A percentile compares a stretch with the other conserved stretches of the same genome.
These are phyloP conservation scores for Penicillium sp. DNA, from an alignment of 2,329 filamentous ascomycete genomes.

Conservation along the genomic window DNA sequence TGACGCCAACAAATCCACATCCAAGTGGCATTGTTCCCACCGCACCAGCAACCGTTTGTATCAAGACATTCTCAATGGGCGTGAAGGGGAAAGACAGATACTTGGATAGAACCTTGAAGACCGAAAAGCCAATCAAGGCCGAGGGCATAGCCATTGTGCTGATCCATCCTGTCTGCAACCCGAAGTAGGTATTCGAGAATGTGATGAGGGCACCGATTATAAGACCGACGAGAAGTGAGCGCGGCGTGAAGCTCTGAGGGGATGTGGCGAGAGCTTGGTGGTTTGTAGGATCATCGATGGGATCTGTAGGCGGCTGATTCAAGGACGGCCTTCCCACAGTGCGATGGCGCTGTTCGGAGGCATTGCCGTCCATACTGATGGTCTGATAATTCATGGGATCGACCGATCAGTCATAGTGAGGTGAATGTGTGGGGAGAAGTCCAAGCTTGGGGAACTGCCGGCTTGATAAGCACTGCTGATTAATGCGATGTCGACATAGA, in stretches of 20 bases:
- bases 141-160: conserved; percentile 96
- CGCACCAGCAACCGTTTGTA: conserved; percentile 91
- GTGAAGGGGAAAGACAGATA: conserved; percentile 79
- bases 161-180: conserved; percentile 84
- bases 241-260: conserved; percentile 71
- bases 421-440: not conserved
- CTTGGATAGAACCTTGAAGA: conserved; percentile 76
- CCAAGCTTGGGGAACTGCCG: not conserved
- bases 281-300: conserved; percentile 6
- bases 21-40: conserved; percentile 97
- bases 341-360: conserved; percentile 15
- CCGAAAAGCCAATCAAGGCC: conserved; percentile 88
- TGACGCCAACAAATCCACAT: conserved; percentile 91
- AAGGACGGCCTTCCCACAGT: conserved; percentile 5
- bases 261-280: conserved; percentile 23
- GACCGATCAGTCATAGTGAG: conserved; percentile 10
- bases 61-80: conserved; percentile 92
- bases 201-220: conserved; percentile 86
- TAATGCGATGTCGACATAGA: conserved; percentile 7
- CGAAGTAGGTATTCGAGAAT: conserved; percentile 98
- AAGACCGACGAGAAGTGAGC: conserved; percentile 76
- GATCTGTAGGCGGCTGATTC: not conserved
- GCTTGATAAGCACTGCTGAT: conserved; percentile 19
- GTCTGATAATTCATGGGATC: conserved; percentile 38
- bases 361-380: conserved; percentile 33